These are phyloP conservation scores for Xylariaceae sp. DNA, from an alignment of 2,329 filamentous ascomycete genomes.

Conservation along the genomic window DNA sequence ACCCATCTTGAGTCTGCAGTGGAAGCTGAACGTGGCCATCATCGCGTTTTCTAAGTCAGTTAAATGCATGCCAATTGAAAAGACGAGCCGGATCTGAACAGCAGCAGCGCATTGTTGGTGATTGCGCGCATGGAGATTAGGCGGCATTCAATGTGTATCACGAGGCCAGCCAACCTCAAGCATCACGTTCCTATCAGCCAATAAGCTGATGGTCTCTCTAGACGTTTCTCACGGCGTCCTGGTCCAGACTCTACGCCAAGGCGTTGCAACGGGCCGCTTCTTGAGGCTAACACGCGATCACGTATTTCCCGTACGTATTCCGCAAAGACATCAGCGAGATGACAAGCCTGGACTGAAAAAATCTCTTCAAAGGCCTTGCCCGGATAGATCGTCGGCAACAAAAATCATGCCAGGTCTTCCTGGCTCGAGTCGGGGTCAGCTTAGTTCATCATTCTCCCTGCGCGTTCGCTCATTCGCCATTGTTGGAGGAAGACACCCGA, in stretches of 20 bases:
- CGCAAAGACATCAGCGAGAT: not conserved
- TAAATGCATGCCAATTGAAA: too few relatives aligned
- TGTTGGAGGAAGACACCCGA: not conserved
- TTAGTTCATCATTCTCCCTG: not conserved
- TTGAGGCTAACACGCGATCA: not conserved
- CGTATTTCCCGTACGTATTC: not conserved
- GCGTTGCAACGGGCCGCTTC: not conserved
- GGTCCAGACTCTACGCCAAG: not conserved
- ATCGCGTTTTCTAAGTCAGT: too few relatives aligned
- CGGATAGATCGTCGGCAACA: not conserved
- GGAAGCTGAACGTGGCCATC: too few relatives aligned
- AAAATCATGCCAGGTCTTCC: not conserved
- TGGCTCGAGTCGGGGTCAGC: not conserved
- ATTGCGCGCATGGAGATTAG: not conserved
- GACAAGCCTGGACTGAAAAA: not conserved
- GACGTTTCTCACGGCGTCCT: not conserved
- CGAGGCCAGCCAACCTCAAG: not conserved
- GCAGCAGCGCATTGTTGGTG: not conserved
- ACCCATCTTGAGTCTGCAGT: not conserved
- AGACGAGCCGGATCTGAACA: too few relatives aligned
- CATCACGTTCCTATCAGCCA: not conserved
- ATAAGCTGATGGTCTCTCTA: not conserved
- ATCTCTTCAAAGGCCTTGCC: not conserved
- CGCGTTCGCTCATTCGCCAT: not conserved
- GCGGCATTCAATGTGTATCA: not conserved